phyloP scores from a whole-genome alignment of 352 stramenopile species.

The Phytopythium vexans region DNA sequence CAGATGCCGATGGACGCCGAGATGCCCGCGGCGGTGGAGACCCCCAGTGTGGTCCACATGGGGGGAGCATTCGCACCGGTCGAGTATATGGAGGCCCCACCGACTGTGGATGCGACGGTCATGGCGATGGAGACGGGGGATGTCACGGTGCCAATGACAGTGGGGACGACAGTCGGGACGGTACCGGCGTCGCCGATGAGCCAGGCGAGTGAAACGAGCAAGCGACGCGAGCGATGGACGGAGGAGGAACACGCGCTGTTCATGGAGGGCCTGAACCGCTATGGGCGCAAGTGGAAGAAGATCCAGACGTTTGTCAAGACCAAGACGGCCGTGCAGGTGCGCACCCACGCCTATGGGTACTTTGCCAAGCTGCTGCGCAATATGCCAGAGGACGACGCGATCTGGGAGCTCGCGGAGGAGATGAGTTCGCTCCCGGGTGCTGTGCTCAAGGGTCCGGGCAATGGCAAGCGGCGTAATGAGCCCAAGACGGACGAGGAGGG shows the following conservation, averaged over 20 bases:
- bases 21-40: constrained; percentile 2
- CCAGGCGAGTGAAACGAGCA: constrained; percentile 59
- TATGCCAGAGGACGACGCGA: constrained; percentile 80
- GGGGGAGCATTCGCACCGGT: too few relatives aligned
- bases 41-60: constrained; percentile 4
- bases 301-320: constrained; percentile 85
- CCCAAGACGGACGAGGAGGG: constrained; percentile 82
- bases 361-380: constrained; percentile 85
- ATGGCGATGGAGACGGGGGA: constrained; percentile 28
- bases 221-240: constrained; percentile 79
- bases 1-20: constrained; percentile 4
- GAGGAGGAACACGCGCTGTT: constrained; percentile 81
- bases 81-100: constrained; percentile 25
- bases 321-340: constrained; percentile 82
- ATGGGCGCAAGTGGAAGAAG: constrained; percentile 88
- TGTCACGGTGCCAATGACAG: too few relatives aligned
- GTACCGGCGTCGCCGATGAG: constrained; percentile 48
- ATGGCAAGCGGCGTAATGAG: constrained; percentile 73
- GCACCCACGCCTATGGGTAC: constrained; percentile 85
- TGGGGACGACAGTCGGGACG: constrained; percentile 15
- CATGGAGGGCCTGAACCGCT: constrained; percentile 84
- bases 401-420: constrained; percentile 77
- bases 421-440: constrained; percentile 75
- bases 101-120: constrained; percentile 20
- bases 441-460: constrained; percentile 70